Evolutionary conservation across 176 grass and related monocot species (phyloP).

Genomic region (Eremochloa ophiuroides): DNA sequence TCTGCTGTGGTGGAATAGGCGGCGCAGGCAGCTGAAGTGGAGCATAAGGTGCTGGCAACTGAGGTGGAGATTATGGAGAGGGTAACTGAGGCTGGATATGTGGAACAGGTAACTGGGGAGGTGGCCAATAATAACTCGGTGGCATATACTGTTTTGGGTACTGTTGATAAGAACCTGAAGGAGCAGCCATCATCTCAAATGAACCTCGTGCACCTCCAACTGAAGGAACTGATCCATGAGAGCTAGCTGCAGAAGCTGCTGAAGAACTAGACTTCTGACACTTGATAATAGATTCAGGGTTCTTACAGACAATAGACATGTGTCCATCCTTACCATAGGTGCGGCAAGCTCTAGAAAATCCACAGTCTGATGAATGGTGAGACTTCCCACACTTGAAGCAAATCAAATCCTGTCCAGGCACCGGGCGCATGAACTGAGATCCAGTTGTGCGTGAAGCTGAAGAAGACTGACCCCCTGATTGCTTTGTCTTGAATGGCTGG

Average conservation of each 20-base stretch:
- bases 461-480: not conserved
- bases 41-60: no score
- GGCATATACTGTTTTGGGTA: not conserved
- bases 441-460: not conserved
- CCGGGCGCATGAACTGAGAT: not conserved
- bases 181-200: not conserved
- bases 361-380: not conserved
- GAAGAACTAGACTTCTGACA: not conserved
- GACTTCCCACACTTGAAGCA: not conserved
- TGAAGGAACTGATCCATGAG: not conserved
- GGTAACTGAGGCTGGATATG: no score
- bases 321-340: no score
- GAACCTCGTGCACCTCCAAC: not conserved
- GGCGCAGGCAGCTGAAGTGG: no score
- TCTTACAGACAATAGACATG: no score
- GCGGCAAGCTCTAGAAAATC: no score
- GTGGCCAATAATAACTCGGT: not conserved
- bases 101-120: no score
- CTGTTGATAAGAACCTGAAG: not conserved
- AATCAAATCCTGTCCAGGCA: not conserved
- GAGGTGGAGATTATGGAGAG: no score
- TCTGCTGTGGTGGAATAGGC: no score
- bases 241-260: not conserved
- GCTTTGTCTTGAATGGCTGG: not conserved
- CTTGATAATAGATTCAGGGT: no score